These are phyloP conservation scores for Phytophthora sansomeana DNA, from an alignment of 352 stramenopile species.

Conservation along the genomic window DNA sequence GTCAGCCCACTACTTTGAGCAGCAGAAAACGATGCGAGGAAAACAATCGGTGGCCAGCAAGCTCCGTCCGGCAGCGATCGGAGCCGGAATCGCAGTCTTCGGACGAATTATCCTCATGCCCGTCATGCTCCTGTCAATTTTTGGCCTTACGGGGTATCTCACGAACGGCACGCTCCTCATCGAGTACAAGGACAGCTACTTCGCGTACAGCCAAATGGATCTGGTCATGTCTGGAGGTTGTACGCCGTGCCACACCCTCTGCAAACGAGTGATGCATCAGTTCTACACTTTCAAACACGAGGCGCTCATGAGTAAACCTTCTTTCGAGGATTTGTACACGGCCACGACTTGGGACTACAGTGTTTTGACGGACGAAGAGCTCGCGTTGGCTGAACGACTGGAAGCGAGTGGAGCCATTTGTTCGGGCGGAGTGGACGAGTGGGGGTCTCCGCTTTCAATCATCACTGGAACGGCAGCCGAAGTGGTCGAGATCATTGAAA, in stretches of 20 bases:
- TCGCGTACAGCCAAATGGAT: constrained; percentile 40
- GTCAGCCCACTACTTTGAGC: not conserved
- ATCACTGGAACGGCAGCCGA: constrained; percentile 24
- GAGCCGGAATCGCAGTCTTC: constrained; percentile 30
- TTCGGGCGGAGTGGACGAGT: constrained; percentile 35
- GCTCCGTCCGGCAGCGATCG: constrained; percentile 31
- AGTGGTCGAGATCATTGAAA: constrained; percentile 24
- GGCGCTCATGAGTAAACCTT: constrained; percentile 23
- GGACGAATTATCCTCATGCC: constrained; percentile 37
- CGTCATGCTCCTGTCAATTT: constrained; percentile 29
- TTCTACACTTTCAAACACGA: constrained; percentile 23
- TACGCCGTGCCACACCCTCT: constrained; percentile 24
- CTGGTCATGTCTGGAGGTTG: constrained; percentile 37
- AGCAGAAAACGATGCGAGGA: not conserved
- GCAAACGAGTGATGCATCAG: constrained; percentile 23
- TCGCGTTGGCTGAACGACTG: constrained; percentile 16
- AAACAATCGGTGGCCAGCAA: constrained; percentile 16
- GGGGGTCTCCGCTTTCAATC: constrained; percentile 32
- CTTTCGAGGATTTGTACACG: constrained; percentile 28
- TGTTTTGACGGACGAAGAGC: constrained; percentile 10
- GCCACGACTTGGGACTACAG: constrained; percentile 11
- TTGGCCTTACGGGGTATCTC: constrained; percentile 31
- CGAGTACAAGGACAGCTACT: constrained; percentile 43
- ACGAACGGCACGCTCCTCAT: constrained; percentile 36
- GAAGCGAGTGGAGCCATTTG: constrained; percentile 36